Percentiles rank a stretch among this genome's conserved stretches.
These are phyloP conservation scores for Neurospora sp. DNA, from an alignment of 2,329 filamentous ascomycete genomes.

Conservation along the genomic window DNA sequence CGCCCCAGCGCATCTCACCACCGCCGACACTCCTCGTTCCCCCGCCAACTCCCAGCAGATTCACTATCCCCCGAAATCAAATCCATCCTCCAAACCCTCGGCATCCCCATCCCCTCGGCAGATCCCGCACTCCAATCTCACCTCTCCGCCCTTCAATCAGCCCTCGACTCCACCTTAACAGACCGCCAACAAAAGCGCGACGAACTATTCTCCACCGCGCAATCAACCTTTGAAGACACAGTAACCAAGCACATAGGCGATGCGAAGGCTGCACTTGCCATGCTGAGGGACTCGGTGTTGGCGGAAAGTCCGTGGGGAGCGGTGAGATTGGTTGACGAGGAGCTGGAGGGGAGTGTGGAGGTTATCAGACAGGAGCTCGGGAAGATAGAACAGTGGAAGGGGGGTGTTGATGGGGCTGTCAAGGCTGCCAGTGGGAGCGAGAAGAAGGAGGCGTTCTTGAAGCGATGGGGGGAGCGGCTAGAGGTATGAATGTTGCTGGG, in stretches of 20 bases:
- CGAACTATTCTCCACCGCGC: slow-evolving; percentile 34
- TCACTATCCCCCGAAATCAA: neutral
- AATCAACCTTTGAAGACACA: slow-evolving; percentile 39
- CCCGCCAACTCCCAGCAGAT: neutral
- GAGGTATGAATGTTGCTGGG: too few relatives aligned
- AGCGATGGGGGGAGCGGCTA: too few relatives aligned
- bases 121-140: neutral
- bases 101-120: neutral
- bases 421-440: slow-evolving; percentile 7
- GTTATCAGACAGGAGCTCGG: slow-evolving; percentile 36
- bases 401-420: slow-evolving; percentile 26
- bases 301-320: slow-evolving; percentile 40
- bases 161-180: slow-evolving; percentile 23
- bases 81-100: neutral
- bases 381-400: slow-evolving; percentile 29
- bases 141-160: neutral
- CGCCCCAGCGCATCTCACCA: neutral
- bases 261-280: slow-evolving; percentile 35
- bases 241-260: slow-evolving; percentile 36
- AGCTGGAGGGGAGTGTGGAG: slow-evolving; percentile 40
- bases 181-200: slow-evolving; percentile 34
- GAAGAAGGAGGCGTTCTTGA: too few relatives aligned
- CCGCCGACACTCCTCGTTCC: neutral
- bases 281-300: slow-evolving; percentile 41
- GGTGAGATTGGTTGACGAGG: slow-evolving; percentile 42